Conservation (phyloP, 208 protist genomes). For the Kentomonas sorsogonicus region DNA sequence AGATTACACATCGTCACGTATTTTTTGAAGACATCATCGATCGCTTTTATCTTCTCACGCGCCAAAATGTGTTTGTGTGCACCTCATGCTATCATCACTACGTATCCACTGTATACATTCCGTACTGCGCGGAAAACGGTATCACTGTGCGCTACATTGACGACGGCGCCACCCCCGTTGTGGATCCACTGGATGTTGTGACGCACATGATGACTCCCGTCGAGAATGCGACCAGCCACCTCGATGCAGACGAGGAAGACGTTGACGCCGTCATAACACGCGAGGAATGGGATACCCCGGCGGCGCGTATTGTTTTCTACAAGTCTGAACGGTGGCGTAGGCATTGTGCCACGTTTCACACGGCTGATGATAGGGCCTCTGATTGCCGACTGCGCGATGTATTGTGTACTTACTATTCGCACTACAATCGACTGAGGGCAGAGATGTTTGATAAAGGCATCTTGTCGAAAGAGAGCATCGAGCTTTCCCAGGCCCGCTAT, state of each 20-base stretch:
- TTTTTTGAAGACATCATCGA: slow-evolving; percentile 87
- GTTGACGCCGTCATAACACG: background rate
- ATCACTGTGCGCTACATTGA: slow-evolving; percentile 27
- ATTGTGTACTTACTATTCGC: slow-evolving; percentile 66
- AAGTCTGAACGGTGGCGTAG: too few relatives aligned
- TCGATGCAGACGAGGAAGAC: background rate
- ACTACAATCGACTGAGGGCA: slow-evolving; percentile 62
- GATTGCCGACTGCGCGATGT: slow-evolving; percentile 74
- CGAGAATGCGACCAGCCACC: too few relatives aligned
- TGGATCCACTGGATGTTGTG: slow-evolving; percentile 76
- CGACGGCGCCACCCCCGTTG: slow-evolving; percentile 24
- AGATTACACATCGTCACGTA: slow-evolving; percentile 58
- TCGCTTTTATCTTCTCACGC: slow-evolving; percentile 77
- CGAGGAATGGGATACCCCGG: too few relatives aligned
- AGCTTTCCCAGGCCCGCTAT: slow-evolving; percentile 65
- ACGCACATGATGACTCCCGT: slow-evolving; percentile 41
- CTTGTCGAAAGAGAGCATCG: slow-evolving; percentile 7
- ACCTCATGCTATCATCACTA: slow-evolving; percentile 78
- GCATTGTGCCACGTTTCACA: too few relatives aligned
- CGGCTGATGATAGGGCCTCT: too few relatives aligned
- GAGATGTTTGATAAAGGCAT: slow-evolving; percentile 28
- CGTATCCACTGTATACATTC: slow-evolving; percentile 53
- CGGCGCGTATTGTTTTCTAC: too few relatives aligned
- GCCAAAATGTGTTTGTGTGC: slow-evolving; percentile 75
- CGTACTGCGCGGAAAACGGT: slow-evolving; percentile 14